These are phyloP conservation scores for Ogataea parapolymorpha DNA, from an alignment of 805 yeast genomes.

Conservation along the genomic window DNA sequence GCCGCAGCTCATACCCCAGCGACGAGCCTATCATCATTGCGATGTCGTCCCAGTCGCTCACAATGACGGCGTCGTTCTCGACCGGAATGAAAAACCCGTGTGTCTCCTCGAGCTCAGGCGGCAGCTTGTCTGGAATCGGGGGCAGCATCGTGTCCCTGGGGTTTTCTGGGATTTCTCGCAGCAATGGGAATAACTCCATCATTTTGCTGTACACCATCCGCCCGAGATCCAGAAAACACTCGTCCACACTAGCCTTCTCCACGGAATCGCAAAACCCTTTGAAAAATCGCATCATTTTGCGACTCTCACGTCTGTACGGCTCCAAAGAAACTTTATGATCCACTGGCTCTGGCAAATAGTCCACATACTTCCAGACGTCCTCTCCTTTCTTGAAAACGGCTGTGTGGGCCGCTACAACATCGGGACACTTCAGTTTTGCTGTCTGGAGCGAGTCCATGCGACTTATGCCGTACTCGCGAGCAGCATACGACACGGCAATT, in stretches of 20 bases:
- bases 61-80: constrained; percentile 19
- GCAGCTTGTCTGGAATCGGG: constrained; percentile 38
- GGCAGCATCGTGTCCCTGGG: constrained; percentile 37
- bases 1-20: constrained; percentile 52
- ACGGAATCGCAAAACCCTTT: constrained; percentile 60
- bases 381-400: constrained; percentile 91
- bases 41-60: constrained; percentile 79
- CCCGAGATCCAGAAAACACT: constrained; percentile 84
- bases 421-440: constrained; percentile 75
- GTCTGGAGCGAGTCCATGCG: constrained; percentile 70
- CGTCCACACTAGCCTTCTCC: constrained; percentile 96
- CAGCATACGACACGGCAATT: constrained; percentile 90
- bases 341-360: constrained; percentile 55
- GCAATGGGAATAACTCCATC: constrained; percentile 44
- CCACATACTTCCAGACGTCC: constrained; percentile 72
- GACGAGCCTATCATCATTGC: constrained; percentile 64
- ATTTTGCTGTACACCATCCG: constrained; percentile 48
- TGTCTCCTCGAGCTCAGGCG: constrained; percentile 29
- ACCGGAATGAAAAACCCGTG: constrained; percentile 28
- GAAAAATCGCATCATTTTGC: constrained; percentile 70
- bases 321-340: constrained; percentile 84
- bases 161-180: constrained; percentile 22
- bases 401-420: constrained; percentile 78
- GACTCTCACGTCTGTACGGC: constrained; percentile 84
- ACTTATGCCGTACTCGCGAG: constrained; percentile 75